Conservation (phyloP, 1,139 yeast genomes). For the Scheffersomyces titani region DNA sequence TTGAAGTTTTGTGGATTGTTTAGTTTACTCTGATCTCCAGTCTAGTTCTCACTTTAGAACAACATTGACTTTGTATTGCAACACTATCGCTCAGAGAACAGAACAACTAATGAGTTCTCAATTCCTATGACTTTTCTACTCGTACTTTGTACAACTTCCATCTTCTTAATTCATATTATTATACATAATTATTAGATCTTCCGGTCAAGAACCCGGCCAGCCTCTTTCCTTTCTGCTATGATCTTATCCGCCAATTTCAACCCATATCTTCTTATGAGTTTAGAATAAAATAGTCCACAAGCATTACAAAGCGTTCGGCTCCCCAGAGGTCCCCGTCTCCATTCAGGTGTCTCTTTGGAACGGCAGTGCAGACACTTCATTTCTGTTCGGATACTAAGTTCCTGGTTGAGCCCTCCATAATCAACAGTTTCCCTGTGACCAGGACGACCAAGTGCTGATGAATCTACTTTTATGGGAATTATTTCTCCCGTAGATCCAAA, state of each 20-base stretch:
- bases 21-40: too few species aligned
- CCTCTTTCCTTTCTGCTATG: slow-evolving; percentile 21
- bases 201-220: slow-evolving; percentile 10
- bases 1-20: too few species aligned
- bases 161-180: too few species aligned
- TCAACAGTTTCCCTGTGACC: not conserved
- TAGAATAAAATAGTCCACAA: slow-evolving; percentile 45
- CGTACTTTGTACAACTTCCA: too few species aligned
- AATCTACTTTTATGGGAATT: not conserved
- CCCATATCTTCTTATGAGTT: slow-evolving; percentile 30
- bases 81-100: too few species aligned
- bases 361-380: slow-evolving; percentile 14
- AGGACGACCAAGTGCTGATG: not conserved
- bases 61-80: too few species aligned
- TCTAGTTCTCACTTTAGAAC: too few species aligned
- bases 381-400: slow-evolving; percentile 2
- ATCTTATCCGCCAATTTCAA: slow-evolving; percentile 22
- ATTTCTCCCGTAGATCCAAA: not conserved
- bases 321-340: slow-evolving; percentile 50
- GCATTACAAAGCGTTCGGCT: slow-evolving; percentile 48
- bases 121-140: too few species aligned
- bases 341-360: slow-evolving; percentile 40
- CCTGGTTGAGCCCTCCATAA: slow-evolving; percentile 8
- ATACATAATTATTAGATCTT: slow-evolving; percentile 1
- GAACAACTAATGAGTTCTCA: too few species aligned